Evolutionary conservation across 345 rosid genomes (phyloP).

Genomic region (Kandelia obovata): DNA sequence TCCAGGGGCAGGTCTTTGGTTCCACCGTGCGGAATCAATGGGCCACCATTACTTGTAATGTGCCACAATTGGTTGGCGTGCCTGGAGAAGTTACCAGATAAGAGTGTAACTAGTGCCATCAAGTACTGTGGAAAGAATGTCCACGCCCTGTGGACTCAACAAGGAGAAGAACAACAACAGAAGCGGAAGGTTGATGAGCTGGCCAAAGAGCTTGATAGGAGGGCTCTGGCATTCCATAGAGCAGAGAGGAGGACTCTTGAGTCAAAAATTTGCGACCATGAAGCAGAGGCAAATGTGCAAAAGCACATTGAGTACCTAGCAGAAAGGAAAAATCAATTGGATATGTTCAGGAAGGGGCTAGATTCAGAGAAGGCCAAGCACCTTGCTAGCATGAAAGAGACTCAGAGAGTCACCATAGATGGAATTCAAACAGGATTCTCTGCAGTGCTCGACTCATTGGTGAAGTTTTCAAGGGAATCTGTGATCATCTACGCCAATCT

Average conservation of each 20-base stretch:
- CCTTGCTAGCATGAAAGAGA: conserved; percentile 29
- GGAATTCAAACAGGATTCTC: conserved; percentile 41
- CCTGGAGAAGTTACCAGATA: conserved; percentile 35
- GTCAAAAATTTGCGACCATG: conserved; percentile 20
- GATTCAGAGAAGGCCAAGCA: conserved; percentile 39
- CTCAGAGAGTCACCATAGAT: conserved; percentile 25
- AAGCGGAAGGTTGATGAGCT: conserved; percentile 42
- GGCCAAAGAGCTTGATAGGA: conserved; percentile 30
- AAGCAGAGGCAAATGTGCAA: conserved; percentile 15
- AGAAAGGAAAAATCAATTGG: conserved; percentile 29
- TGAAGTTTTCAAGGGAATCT: conserved; percentile 35
- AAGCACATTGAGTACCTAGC: conserved; percentile 27
- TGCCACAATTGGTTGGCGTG: conserved; percentile 38
- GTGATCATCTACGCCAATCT: conserved; percentile 35
- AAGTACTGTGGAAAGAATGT: conserved; percentile 30
- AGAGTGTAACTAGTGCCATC: conserved; percentile 29
- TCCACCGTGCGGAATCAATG: conserved; percentile 5
- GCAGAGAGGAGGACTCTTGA: conserved; percentile 31
- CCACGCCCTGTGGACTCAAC: conserved; percentile 32
- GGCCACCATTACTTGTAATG: conserved; percentile 30
- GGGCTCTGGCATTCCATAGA: conserved; percentile 26
- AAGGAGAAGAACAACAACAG: conserved; percentile 41
- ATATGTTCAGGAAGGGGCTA: conserved; percentile 23
- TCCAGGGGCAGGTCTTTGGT: conserved; percentile 14
- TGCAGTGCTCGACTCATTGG: conserved; percentile 31